Evolutionary conservation across 768 basidiomycete species (phyloP), one percentile per base, ranked within the genome.

Genomic region (Lactifluus pinguis): DNA sequence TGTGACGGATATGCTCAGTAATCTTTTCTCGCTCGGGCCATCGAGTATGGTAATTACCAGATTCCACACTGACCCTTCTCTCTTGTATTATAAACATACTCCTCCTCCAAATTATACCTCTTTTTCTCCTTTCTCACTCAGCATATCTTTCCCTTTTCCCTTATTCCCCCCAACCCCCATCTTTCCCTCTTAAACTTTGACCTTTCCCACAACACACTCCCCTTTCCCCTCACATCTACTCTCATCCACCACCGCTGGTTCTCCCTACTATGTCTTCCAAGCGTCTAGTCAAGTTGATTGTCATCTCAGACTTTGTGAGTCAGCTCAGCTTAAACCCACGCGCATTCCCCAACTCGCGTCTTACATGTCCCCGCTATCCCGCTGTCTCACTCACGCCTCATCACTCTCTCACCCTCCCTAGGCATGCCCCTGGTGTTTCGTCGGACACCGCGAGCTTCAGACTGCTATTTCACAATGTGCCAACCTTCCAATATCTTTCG

Each of bases 401-500:
- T 56, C 42, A 17, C 17, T 48, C 7, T 5, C 6, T 32, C 25
- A 0, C 42, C 6, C 7, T 36, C 49, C 57, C 21, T 60, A 75
- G 74, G 67, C 64, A 17, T 77, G 76, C 55, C 75, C 75, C 48
- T 77, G 74, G 76, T 77, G 76, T 68, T 77, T 73, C 68, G 72
- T 77, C 63, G 75, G 73, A 38, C 70, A 72, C 65, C 70, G 70
- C 59, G 77, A 77, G 63, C 68, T 78, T 57, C 68, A 73, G 61
- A 65, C 58, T 34, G 77, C 76, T 36, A 71, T 78, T 50, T 68
- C 72, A 15, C 68, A 71, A 54, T 71, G 67, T 49, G 57, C 64
- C 15, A 69, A 75, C 60, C 67, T 73, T 14, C 70, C 72, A 5
- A 42, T 69, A 29, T 52, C 66, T 19, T 75, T 79, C 68, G 72